Evolutionary conservation across 306 rosid genomes (phyloP), one percentile per base, ranked within the genome.

Genomic region (Lithocarpus polystachyus): DNA sequence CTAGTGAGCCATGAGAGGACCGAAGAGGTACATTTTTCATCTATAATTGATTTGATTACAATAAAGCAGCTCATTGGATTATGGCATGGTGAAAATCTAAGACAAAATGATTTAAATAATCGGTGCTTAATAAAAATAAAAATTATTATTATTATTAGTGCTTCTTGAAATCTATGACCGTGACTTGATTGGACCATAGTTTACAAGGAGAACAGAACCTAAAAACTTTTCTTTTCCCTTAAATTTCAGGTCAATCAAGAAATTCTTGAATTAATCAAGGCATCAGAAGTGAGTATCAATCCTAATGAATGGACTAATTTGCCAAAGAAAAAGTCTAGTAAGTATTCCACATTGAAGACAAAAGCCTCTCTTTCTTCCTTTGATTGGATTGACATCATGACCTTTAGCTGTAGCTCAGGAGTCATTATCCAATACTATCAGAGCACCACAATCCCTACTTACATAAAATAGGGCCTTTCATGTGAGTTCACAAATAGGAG

Each of bases 1-100:
- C 83, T 96, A 74, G 99, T 96, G 79, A 91, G 99, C 77, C 97
- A 92, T 5, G 99, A 96, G 84, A 92, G 92, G 83, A 79, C 90
- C 0, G 94, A 90, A 83, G 99, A 93, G 99, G 97, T 92, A 82
- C 73, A 77, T n/a, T 56, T 73, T 79, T 54, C 33, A 55, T 48
- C 56, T 5, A 10, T 80, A 22, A 10, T 7, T 1, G 6, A 67
- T 71, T 72, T 26, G 20, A 62, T n/a, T 35, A 72, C 7, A 53
- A 35, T 35, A 55, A 23, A 13, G 23, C 2, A 31, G 35, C 18
- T 23, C 56, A 31, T 77, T 18, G 19, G 17, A 67, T 54, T 70
- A n/a, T 23, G 57, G 31, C 4, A 35, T 33, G 51, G 37, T 18
- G 15, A 59, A 45, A 33, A 31, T 6, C 37, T 45, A 33, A 8